These are phyloP conservation scores for Clathrospora elynae DNA, from an alignment of 2,329 filamentous ascomycete species.

Conservation along the genomic window DNA sequence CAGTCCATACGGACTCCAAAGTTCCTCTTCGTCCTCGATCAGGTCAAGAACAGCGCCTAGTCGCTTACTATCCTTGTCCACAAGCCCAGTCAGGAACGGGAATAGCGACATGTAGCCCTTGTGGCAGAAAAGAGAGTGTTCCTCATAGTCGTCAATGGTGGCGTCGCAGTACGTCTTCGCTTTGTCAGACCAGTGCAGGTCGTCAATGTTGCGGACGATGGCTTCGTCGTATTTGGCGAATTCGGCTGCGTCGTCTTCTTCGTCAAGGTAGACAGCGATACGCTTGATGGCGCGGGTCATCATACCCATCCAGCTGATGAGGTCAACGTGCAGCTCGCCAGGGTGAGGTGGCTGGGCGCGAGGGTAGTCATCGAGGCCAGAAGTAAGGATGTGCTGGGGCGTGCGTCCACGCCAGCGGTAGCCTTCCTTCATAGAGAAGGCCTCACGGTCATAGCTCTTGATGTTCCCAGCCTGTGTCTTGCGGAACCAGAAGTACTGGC, in stretches of 20 bases:
- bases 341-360: conserved; percentile 92
- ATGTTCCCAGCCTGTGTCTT: conserved; percentile 89
- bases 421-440: conserved; percentile 85
- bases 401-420: conserved; percentile 96
- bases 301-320: conserved; percentile 97
- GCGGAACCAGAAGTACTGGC: conserved; percentile 94
- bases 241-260: conserved; percentile 74
- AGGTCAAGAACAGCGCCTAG: conserved; percentile 77
- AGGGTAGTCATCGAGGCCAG: conserved; percentile 94
- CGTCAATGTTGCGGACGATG: conserved; percentile 84
- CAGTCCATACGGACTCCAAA: conserved; percentile 91
- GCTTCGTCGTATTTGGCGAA: conserved; percentile 74
- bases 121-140: conserved; percentile 87
- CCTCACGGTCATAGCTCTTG: conserved; percentile 86
- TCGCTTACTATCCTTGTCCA: conserved; percentile 74
- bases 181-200: conserved; percentile 88
- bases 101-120: conserved; percentile 95
- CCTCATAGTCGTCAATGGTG: conserved; percentile 93
- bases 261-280: conserved; percentile 75
- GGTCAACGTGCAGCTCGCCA: conserved; percentile 91
- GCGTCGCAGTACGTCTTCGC: conserved; percentile 89
- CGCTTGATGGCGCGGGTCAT: conserved; percentile 86
- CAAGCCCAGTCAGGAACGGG: conserved; percentile 83
- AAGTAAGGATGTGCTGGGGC: conserved; percentile 84
- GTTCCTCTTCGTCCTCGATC: conserved; percentile 76